phyloP scores from a whole-genome alignment of 2,329 filamentous ascomycete genomes.

The Hypoxylon sp. region DNA sequence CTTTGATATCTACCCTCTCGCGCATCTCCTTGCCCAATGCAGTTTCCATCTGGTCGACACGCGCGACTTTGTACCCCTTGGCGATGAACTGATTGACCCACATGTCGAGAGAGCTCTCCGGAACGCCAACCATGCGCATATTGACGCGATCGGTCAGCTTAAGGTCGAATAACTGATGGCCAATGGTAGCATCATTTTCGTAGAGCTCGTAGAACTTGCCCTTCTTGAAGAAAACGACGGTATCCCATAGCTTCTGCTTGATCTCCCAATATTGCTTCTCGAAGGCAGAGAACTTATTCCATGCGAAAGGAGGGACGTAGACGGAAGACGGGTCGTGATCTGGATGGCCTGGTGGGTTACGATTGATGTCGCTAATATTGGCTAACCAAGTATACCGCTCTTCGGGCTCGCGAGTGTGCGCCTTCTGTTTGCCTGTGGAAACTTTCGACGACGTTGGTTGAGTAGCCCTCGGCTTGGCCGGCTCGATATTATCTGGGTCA shows the following conservation, averaged over 20 bases:
- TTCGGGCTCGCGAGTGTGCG: constrained; percentile 82
- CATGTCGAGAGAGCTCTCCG: constrained; percentile 91
- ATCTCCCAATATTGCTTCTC: constrained; percentile 99
- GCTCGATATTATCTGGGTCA: constrained; percentile 58
- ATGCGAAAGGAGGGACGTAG: constrained; percentile 85
- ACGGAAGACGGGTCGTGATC: constrained; percentile 92
- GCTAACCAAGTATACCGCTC: constrained; percentile 91
- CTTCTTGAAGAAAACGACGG: constrained; percentile 99
- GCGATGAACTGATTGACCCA: constrained; percentile 99
- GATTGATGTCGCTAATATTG: constrained; percentile 83
- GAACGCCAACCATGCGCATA: constrained; percentile 99
- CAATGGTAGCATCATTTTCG: constrained; percentile 95
- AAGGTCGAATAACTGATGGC: constrained; percentile 94
- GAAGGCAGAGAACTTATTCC: constrained; percentile 86
- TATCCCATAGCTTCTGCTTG: constrained; percentile 97
- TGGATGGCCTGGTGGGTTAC: constrained; percentile 77
- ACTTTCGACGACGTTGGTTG: constrained; percentile 40
- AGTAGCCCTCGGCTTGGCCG: constrained; percentile 40
- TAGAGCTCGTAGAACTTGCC: constrained; percentile 99
- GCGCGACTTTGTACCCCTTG: constrained; percentile 96
- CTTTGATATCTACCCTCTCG: constrained; percentile 77
- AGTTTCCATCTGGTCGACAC: constrained; percentile 96
- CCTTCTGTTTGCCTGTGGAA: constrained; percentile 67
- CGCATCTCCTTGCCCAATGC: constrained; percentile 98
- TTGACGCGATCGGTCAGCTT: constrained; percentile 98